A percentile compares a stretch with the other conserved stretches of the same genome.
Conservation (phyloP, 2,329 filamentous ascomycete species). For the Torrubiella hemipterigena region DNA sequence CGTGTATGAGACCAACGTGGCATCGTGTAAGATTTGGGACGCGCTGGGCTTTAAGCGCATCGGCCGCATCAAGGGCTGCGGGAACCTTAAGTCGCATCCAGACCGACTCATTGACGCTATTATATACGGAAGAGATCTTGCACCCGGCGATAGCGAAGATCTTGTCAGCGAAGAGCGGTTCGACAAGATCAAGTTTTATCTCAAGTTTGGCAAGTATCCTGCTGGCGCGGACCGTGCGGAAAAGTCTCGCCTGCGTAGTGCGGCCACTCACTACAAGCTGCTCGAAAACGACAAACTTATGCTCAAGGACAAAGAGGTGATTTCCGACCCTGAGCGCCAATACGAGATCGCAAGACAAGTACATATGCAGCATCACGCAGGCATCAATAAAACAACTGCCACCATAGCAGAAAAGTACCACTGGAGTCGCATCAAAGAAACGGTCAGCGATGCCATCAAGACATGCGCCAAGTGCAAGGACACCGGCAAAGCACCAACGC, state of each 20-base stretch:
- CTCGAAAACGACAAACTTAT: conserved; percentile 69
- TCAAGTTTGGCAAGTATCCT: conserved; percentile 89
- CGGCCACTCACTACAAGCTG: conserved; percentile 90
- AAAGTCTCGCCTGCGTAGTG: conserved; percentile 86
- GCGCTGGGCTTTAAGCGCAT: conserved; percentile 86
- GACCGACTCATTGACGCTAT: conserved; percentile 62
- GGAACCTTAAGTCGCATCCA: conserved; percentile 57
- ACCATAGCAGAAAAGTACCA: conserved; percentile 89
- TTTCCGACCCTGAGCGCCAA: conserved; percentile 78
- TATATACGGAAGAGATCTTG: conserved; percentile 60
- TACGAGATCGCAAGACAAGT: conserved; percentile 76
- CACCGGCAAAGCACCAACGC: conserved; percentile 42
- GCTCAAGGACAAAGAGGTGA: conserved; percentile 96
- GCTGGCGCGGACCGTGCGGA: conserved; percentile 87
- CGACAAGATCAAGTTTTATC: conserved; percentile 96
- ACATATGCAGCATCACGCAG: conserved; percentile 68
- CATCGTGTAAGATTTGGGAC: conserved; percentile 85
- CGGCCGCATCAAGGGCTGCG: conserved; percentile 64
- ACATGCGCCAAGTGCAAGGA: conserved; percentile 89
- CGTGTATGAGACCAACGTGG: conserved; percentile 88
- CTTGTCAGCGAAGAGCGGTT: conserved; percentile 91
- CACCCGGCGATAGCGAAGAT: conserved; percentile 41
- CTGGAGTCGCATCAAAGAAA: conserved; percentile 97
- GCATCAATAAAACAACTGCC: conserved; percentile 97
- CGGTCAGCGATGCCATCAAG: conserved; percentile 85